phyloP scores from a whole-genome alignment of 345 rosid genomes.

The Salix suchowensis region DNA sequence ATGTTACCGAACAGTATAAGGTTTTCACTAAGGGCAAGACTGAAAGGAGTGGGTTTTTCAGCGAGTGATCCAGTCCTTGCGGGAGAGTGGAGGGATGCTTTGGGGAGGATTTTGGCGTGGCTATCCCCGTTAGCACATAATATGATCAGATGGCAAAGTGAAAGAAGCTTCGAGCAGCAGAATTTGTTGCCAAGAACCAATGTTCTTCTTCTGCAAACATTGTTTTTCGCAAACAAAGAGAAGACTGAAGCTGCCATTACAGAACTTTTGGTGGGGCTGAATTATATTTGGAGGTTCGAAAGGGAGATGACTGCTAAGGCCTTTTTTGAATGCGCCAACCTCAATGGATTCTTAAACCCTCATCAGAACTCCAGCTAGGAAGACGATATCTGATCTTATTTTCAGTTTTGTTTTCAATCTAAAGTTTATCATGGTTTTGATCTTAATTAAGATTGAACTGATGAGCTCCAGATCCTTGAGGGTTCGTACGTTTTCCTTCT shows the following conservation, averaged over 20 bases:
- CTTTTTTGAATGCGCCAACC: constrained; percentile 55
- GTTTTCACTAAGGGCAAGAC: constrained; percentile 47
- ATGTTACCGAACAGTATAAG: constrained; percentile 83
- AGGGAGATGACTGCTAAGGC: constrained; percentile 93
- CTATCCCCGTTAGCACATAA: constrained; percentile 85
- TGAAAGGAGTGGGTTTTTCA: constrained; percentile 71
- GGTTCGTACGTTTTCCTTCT: constrained; percentile 20
- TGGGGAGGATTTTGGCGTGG: constrained; percentile 76
- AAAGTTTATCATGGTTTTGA: constrained; percentile 20
- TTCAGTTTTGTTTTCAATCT: constrained; percentile 18
- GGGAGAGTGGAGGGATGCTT: constrained; percentile 76
- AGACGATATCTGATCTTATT: neutral
- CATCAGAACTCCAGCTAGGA: constrained; percentile 38
- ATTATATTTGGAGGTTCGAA: constrained; percentile 94
- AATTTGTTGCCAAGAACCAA: constrained; percentile 39
- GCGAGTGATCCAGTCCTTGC: constrained; percentile 77
- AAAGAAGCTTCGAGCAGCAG: constrained; percentile 89
- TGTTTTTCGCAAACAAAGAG: constrained; percentile 68
- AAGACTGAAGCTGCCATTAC: constrained; percentile 92
- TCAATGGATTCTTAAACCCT: constrained; percentile 29
- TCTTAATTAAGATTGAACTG: constrained; percentile 34
- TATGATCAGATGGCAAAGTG: constrained; percentile 97
- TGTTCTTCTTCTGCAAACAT: constrained; percentile 75
- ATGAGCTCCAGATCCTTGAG: constrained; percentile 29
- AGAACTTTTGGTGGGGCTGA: constrained; percentile 89